Conservation (phyloP, 306 rosid species). For the Herpetospermum pedunculosum region DNA sequence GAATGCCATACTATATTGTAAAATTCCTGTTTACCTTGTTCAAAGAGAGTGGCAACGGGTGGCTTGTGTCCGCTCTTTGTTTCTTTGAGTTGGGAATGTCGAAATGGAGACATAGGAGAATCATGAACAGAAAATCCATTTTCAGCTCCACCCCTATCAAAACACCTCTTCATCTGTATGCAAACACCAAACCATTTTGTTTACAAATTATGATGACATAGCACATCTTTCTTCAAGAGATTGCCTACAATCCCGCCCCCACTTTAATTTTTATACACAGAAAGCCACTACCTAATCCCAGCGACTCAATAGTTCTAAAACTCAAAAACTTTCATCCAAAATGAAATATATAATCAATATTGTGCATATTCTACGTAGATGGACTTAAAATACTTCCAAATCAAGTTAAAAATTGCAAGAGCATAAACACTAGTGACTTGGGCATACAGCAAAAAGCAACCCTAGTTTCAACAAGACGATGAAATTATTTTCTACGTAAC, state of each 20-base stretch:
- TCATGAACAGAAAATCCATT: conserved; percentile 45
- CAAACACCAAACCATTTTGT: conserved; percentile 11
- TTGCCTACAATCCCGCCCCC: not conserved
- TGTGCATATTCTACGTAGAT: not conserved
- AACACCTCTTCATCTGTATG: conserved; percentile 66
- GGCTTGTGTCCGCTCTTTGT: conserved; percentile 50
- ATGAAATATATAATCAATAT: not conserved
- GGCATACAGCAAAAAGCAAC: not conserved
- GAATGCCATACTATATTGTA: conserved; percentile 9
- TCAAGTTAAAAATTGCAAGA: not conserved
- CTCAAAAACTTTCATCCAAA: not conserved
- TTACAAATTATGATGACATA: not conserved
- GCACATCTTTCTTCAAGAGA: not conserved
- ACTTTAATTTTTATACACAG: not conserved
- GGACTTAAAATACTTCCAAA: not conserved
- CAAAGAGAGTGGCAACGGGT: conserved; percentile 66
- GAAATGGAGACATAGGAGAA: conserved; percentile 47
- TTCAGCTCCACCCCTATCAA: conserved; percentile 48
- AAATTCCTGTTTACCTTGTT: conserved; percentile 47
- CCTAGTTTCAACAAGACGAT: not conserved
- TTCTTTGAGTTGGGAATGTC: conserved; percentile 56
- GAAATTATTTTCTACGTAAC: not conserved
- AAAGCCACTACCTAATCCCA: not conserved
- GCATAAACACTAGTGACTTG: not conserved
- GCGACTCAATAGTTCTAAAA: not conserved